These are phyloP conservation scores for Fusarium goolgardi DNA, from an alignment of 2,329 filamentous ascomycete species.

Conservation along the genomic window DNA sequence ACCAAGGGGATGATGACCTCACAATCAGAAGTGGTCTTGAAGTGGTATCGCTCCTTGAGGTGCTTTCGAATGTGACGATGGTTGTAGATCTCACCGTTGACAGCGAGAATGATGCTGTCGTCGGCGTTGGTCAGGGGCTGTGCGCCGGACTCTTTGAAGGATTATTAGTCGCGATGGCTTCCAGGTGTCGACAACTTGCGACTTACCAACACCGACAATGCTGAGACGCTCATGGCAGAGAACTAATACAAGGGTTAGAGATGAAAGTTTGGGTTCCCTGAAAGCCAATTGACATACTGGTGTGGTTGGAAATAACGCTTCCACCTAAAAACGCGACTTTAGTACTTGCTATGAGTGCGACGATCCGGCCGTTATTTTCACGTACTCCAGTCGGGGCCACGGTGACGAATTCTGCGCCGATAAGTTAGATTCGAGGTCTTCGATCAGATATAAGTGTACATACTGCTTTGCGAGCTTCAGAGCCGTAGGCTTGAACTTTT, in stretches of 20 bases:
- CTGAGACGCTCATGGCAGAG: slow-evolving; percentile 97
- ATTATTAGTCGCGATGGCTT: slow-evolving; percentile 36
- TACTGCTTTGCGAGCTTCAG: slow-evolving; percentile 95
- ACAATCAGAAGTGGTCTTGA: slow-evolving; percentile 99
- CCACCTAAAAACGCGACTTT: slow-evolving; percentile 71
- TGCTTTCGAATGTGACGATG: slow-evolving; percentile 92
- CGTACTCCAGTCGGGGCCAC: slow-evolving; percentile 99
- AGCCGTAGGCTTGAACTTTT: slow-evolving; percentile 95
- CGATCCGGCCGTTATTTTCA: slow-evolving; percentile 43
- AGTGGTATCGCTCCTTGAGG: slow-evolving; percentile 86
- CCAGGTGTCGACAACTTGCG: slow-evolving; percentile 13
- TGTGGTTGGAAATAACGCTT: slow-evolving; percentile 89
- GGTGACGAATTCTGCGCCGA: slow-evolving; percentile 81
- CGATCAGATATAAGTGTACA: slow-evolving; percentile 49
- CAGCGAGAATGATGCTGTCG: slow-evolving; percentile 86
- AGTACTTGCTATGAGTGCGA: slow-evolving; percentile 42
- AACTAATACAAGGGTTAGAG: slow-evolving; percentile 65
- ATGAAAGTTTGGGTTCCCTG: background rate
- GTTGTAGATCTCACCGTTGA: slow-evolving; percentile 99
- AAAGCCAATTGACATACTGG: slow-evolving; percentile 71
- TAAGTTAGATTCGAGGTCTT: slow-evolving; percentile 28
- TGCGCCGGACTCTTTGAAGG: slow-evolving; percentile 81
- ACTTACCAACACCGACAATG: slow-evolving; percentile 94
- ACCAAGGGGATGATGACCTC: slow-evolving; percentile 98
- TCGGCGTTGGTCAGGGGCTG: slow-evolving; percentile 96